Conservation (phyloP, 2,329 filamentous ascomycete species). For the Aspergillus tanneri region DNA sequence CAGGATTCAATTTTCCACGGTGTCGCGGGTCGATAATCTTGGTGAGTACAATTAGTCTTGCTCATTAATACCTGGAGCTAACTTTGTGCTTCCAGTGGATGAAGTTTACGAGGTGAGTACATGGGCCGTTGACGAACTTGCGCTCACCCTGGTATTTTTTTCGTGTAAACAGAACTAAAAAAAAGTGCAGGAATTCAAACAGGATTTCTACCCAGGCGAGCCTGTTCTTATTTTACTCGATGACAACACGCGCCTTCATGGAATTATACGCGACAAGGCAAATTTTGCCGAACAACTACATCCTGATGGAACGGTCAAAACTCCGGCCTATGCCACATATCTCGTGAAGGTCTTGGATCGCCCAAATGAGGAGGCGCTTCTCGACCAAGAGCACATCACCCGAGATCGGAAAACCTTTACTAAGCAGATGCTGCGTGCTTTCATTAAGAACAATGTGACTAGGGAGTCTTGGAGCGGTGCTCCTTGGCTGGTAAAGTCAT, state of each 20-base stretch:
- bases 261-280: slow-evolving; percentile 80
- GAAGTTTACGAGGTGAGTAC: slow-evolving; percentile 49
- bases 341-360: slow-evolving; percentile 71
- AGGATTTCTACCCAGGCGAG: slow-evolving; percentile 88
- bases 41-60: slow-evolving; percentile 45
- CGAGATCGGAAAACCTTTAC: slow-evolving; percentile 91
- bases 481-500: slow-evolving; percentile 89
- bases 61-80: slow-evolving; percentile 18
- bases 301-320: slow-evolving; percentile 67
- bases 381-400: slow-evolving; percentile 77
- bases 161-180: slow-evolving; percentile 14
- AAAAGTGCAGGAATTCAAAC: slow-evolving; percentile 66
- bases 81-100: slow-evolving; percentile 42
- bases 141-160: slow-evolving; percentile 9
- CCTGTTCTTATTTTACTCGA: slow-evolving; percentile 70
- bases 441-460: slow-evolving; percentile 91
- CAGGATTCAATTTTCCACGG: slow-evolving; percentile 85
- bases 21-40: slow-evolving; percentile 82
- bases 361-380: slow-evolving; percentile 69
- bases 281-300: slow-evolving; percentile 62
- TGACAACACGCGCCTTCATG: slow-evolving; percentile 68
- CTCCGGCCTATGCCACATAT: slow-evolving; percentile 71
- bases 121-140: neutral
- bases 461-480: slow-evolving; percentile 94
- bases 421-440: slow-evolving; percentile 88